These are phyloP conservation scores for Epichloe bromicola DNA, from an alignment of 2,329 filamentous ascomycete species.

Conservation along the genomic window DNA sequence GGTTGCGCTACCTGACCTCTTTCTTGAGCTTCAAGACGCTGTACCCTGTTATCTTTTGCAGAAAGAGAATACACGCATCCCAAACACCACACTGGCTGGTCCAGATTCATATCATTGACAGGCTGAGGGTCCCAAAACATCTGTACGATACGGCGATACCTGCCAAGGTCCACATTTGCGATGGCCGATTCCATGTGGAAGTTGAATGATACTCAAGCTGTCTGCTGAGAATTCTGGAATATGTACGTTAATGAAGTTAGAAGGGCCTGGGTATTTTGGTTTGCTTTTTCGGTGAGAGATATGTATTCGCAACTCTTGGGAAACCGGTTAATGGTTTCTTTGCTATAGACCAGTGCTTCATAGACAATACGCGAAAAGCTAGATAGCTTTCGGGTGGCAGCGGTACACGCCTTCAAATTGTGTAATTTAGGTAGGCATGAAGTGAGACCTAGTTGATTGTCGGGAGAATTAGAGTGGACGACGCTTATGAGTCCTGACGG, in stretches of 20 bases:
- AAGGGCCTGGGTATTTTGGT: not conserved
- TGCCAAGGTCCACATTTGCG: conserved; percentile 57
- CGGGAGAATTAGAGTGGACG: no score
- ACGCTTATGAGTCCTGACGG: no score
- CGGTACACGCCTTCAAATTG: not conserved
- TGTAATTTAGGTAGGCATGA: not conserved
- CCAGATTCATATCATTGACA: conserved; percentile 56
- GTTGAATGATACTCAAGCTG: not conserved
- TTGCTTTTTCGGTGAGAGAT: not conserved
- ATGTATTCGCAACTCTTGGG: not conserved
- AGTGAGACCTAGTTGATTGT: no score
- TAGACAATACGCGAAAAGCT: not conserved
- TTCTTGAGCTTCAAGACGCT: not conserved
- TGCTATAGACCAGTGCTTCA: not conserved
- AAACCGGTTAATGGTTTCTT: not conserved
- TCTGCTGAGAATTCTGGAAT: not conserved
- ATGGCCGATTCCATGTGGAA: conserved; percentile 23
- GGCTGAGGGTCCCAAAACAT: conserved; percentile 89
- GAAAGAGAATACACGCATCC: conserved; percentile 38
- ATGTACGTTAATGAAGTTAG: not conserved
- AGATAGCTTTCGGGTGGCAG: not conserved
- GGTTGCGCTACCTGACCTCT: not conserved
- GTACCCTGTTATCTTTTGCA: conserved; percentile 4
- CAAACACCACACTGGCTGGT: conserved; percentile 75
- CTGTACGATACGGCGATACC: conserved; percentile 69